These are phyloP conservation scores for Penicillium occitanis DNA, from an alignment of 2,329 filamentous ascomycete species.

Conservation along the genomic window DNA sequence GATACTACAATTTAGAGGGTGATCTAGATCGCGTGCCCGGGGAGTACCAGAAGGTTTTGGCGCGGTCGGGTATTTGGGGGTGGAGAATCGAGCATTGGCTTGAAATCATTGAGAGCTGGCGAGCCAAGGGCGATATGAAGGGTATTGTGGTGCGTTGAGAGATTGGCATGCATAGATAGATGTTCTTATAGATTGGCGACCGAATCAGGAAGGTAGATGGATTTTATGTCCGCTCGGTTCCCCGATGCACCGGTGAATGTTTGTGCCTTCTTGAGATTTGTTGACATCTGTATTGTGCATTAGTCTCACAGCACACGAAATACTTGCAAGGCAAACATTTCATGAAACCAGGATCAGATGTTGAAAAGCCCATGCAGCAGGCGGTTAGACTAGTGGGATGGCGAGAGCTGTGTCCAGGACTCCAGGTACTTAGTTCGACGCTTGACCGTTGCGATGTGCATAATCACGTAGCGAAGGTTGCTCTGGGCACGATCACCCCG, in stretches of 20 bases:
- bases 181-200: not conserved
- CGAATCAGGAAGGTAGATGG: not conserved
- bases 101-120: constrained; percentile 18
- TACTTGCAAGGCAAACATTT: not conserved
- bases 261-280: not conserved
- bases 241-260: not conserved
- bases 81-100: constrained; percentile 34
- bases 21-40: constrained; percentile 26
- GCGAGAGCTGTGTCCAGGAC: not conserved
- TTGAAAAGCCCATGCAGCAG: not conserved
- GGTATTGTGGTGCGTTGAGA: constrained; percentile 14
- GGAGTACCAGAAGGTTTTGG: constrained; percentile 35
- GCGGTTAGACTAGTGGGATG: not conserved
- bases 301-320: not conserved
- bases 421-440: not conserved
- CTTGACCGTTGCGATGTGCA: not conserved
- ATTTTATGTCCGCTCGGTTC: not conserved
- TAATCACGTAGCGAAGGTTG: not conserved
- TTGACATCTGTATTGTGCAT: not conserved
- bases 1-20: constrained; percentile 48
- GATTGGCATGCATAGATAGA: not conserved
- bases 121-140: constrained; percentile 33
- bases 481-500: not conserved
- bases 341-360: not conserved
- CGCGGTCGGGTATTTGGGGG: constrained; percentile 31